These are phyloP conservation scores for Colletotrichum destructivum DNA, from an alignment of 2,329 filamentous ascomycete species.

Conservation along the genomic window DNA sequence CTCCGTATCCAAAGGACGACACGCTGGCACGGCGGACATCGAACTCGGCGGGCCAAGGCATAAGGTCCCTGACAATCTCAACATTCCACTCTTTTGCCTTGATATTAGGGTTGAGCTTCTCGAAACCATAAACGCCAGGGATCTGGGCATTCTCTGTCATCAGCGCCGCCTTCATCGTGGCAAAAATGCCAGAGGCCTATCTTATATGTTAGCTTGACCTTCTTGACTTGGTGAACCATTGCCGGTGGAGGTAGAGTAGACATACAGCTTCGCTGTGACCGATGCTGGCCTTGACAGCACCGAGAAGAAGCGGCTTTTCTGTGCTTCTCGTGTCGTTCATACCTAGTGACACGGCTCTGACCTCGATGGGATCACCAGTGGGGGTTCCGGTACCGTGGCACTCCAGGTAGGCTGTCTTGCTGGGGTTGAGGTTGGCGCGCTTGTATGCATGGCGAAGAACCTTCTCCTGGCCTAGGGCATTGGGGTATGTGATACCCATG, in stretches of 20 bases:
- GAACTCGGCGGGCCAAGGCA: background rate
- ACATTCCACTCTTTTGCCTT: background rate
- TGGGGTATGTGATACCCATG: background rate
- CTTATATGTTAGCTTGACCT: background rate
- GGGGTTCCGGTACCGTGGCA: slow-evolving; percentile 54
- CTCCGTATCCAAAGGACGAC: slow-evolving; percentile 3
- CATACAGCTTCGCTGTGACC: background rate
- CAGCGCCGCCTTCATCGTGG: background rate
- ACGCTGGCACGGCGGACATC: slow-evolving; percentile 5
- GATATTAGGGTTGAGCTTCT: background rate
- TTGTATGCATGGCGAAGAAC: background rate
- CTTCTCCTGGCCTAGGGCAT: background rate
- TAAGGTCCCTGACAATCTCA: background rate
- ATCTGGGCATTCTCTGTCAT: background rate
- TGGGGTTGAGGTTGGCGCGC: slow-evolving; percentile 40
- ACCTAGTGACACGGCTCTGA: slow-evolving; percentile 47
- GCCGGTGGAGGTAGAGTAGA: background rate
- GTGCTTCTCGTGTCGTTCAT: background rate
- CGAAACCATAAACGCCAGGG: background rate
- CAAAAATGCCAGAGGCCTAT: background rate
- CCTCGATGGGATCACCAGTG: slow-evolving; percentile 63
- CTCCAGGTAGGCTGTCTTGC: background rate
- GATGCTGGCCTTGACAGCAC: background rate
- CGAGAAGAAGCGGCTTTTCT: background rate
- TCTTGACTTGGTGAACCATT: background rate